A percentile compares a stretch with the other conserved stretches of the same genome.
Evolutionary conservation across 78 protist species (phyloP).

Genomic region (Polysphondylium violaceum): DNA sequence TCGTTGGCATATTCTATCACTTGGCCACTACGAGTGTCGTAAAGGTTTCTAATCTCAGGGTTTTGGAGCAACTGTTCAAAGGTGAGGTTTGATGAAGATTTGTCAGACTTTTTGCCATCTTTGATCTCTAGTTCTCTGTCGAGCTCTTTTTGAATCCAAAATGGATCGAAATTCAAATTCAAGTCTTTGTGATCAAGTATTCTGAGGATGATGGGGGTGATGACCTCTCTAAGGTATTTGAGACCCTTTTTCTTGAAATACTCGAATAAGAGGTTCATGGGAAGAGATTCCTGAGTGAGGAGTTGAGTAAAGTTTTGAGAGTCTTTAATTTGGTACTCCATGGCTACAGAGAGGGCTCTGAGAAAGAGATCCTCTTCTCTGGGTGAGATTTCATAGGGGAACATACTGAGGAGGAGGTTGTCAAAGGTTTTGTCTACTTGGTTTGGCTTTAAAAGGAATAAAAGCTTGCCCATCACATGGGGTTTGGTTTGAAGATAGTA

Average conservation of each 20-base stretch:
- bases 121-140: conserved; percentile 21
- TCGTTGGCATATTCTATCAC: conserved; percentile 9
- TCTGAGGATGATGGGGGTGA: conserved; percentile 28
- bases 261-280: conserved; percentile 12
- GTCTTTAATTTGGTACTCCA: conserved; percentile 53
- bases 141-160: conserved; percentile 47
- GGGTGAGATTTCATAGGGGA: conserved; percentile 66
- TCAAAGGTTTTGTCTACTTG: conserved; percentile 37
- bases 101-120: conserved; percentile 44
- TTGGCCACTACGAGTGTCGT: conserved; percentile 11
- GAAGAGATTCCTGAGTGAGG: conserved; percentile 37
- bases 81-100: not conserved
- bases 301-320: conserved; percentile 22
- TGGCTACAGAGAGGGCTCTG: not conserved
- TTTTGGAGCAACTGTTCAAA: conserved; percentile 35
- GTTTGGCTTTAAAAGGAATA: not conserved
- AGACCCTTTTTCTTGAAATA: conserved; percentile 67
- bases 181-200: conserved; percentile 36
- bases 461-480: conserved; percentile 59
- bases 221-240: conserved; percentile 35
- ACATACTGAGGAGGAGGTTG: conserved; percentile 15
- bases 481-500: conserved; percentile 54
- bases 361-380: conserved; percentile 70
- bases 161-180: conserved; percentile 60
- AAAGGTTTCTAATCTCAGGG: conserved; percentile 12